These are phyloP conservation scores for Hypocrella siamensis DNA, from an alignment of 2,329 filamentous ascomycete species.

Conservation along the genomic window DNA sequence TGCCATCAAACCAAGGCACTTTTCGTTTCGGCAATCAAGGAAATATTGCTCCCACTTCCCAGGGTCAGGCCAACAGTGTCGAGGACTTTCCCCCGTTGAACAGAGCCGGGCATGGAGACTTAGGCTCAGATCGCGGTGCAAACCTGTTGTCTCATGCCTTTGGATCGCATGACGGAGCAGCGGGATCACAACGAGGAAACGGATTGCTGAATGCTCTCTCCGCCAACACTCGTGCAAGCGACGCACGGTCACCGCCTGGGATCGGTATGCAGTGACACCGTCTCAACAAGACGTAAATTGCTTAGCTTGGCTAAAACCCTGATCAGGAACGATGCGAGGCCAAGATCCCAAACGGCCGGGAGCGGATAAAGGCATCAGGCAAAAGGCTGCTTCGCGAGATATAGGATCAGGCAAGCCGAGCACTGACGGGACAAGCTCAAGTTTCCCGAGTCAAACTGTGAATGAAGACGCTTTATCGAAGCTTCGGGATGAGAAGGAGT, in stretches of 20 bases:
- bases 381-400: constrained; percentile 27
- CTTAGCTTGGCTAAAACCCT: constrained; percentile 8
- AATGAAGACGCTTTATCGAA: constrained; percentile 24
- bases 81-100: constrained; percentile 51
- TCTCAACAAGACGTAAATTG: background rate
- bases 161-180: constrained; percentile 26
- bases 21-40: constrained; percentile 39
- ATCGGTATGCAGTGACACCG: constrained; percentile 13
- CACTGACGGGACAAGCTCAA: constrained; percentile 19
- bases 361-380: constrained; percentile 19
- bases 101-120: constrained; percentile 39
- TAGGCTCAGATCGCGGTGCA: constrained; percentile 36
- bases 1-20: constrained; percentile 24
- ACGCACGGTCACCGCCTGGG: constrained; percentile 32
- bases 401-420: constrained; percentile 20
- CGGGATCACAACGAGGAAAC: constrained; percentile 33
- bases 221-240: constrained; percentile 35
- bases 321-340: constrained; percentile 19
- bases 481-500: constrained; percentile 26
- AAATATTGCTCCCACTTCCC: constrained; percentile 24
- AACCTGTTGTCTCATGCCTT: constrained; percentile 37
- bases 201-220: constrained; percentile 49
- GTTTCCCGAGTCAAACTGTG: constrained; percentile 30
- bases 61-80: constrained; percentile 29
- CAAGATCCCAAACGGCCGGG: constrained; percentile 23